phyloP scores from a whole-genome alignment of 495 filamentous ascomycete species.

The Durotheca rogersii region DNA sequence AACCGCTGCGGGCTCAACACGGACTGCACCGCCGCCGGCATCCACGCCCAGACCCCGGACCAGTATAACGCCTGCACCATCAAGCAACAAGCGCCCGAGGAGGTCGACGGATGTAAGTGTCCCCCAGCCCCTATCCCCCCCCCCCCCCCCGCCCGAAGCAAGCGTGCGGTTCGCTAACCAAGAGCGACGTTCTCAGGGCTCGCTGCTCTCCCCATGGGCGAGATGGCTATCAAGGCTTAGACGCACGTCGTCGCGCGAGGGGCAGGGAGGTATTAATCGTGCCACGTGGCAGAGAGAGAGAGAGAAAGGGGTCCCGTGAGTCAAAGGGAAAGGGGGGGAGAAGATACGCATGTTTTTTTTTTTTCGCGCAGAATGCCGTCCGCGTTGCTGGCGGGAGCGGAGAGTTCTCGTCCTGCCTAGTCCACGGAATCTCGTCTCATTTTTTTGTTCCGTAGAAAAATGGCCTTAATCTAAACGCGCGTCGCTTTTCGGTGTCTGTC shows the following conservation, averaged over 20 bases:
- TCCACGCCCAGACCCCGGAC: slow-evolving; percentile 45
- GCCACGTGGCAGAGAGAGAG: not conserved
- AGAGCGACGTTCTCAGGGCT: slow-evolving; percentile 42
- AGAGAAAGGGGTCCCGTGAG: too few relatives aligned
- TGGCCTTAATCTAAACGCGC: too few relatives aligned
- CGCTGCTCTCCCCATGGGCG: slow-evolving; percentile 52
- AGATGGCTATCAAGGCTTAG: slow-evolving; percentile 55
- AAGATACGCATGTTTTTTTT: slow-evolving; percentile 10
- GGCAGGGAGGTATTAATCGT: not conserved
- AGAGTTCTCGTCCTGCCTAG: too few relatives aligned
- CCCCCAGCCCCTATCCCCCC: not conserved
- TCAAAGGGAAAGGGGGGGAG: too few relatives aligned
- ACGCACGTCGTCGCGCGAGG: not conserved
- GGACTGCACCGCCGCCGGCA: slow-evolving; percentile 49
- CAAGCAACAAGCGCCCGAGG: slow-evolving; percentile 51
- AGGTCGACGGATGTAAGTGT: slow-evolving; percentile 53
- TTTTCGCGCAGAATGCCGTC: not conserved
- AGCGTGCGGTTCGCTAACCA: not conserved
- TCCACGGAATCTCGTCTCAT: too few relatives aligned
- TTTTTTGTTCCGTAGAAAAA: too few relatives aligned
- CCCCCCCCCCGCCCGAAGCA: not conserved
- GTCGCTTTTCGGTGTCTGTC: too few relatives aligned
- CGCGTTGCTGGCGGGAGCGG: too few relatives aligned
- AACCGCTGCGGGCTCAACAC: slow-evolving; percentile 56
- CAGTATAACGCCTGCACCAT: slow-evolving; percentile 51